Conservation (phyloP, 2,329 filamentous ascomycete species). For the Aspergillus sclerotialis region DNA sequence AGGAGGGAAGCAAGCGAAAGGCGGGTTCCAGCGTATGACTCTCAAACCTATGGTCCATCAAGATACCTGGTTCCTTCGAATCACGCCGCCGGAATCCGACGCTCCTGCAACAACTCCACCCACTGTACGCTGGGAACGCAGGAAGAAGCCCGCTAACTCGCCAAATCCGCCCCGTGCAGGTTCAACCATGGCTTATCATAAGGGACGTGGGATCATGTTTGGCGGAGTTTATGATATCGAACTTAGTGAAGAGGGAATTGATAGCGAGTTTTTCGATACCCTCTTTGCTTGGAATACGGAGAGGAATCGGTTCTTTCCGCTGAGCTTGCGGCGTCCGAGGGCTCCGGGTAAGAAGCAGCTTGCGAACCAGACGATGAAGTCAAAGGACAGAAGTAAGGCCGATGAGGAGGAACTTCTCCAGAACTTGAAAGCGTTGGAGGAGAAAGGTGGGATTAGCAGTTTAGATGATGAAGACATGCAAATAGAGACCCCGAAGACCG, state of each 20-base stretch:
- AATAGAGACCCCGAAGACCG: conserved; percentile 41
- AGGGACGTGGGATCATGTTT: conserved; percentile 85
- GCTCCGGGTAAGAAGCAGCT: conserved; percentile 56
- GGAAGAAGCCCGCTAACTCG: conserved; percentile 85
- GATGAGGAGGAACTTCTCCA: conserved; percentile 85
- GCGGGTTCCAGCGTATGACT: conserved; percentile 58
- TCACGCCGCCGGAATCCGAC: conserved; percentile 65
- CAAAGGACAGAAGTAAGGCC: conserved; percentile 66
- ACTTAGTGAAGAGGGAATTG: conserved; percentile 86
- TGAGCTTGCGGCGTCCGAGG: conserved; percentile 68
- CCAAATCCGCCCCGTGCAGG: conserved; percentile 79
- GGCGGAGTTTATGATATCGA: conserved; percentile 93
- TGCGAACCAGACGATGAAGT: conserved; percentile 38
- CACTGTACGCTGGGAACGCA: conserved; percentile 78
- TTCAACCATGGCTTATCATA: conserved; percentile 89
- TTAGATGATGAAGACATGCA: conserved; percentile 37
- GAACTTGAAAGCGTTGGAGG: conserved; percentile 79
- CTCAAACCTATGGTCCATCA: conserved; percentile 86
- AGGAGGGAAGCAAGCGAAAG: conserved; percentile 55
- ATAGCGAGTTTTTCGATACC: conserved; percentile 93
- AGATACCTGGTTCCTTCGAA: conserved; percentile 87
- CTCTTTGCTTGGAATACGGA: conserved; percentile 93
- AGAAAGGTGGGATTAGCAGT: conserved; percentile 58
- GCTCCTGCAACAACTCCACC: conserved; percentile 60
- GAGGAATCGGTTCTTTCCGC: conserved; percentile 86